Percentiles rank a stretch among this genome's conserved stretches.
Evolutionary conservation across 1,139 yeast species (phyloP).

Genomic region (Maudiozyma humilis): DNA sequence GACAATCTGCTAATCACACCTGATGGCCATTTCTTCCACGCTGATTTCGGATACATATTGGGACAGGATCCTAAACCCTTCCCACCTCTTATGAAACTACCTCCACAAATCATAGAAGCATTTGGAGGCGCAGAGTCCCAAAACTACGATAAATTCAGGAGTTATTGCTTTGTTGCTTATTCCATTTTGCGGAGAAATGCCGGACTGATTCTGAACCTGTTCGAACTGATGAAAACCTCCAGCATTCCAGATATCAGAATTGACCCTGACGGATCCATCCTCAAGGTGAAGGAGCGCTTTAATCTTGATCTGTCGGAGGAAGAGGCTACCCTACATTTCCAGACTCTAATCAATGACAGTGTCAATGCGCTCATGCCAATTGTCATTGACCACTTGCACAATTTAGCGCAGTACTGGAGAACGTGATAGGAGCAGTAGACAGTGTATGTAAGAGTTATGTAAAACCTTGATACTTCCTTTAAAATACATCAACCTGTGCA

Average conservation of each 20-base stretch:
- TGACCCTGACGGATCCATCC: slow-evolving; percentile 70
- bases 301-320: slow-evolving; percentile 90
- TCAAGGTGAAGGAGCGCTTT: slow-evolving; percentile 89
- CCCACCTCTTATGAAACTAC: slow-evolving; percentile 96
- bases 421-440: slow-evolving; percentile 46
- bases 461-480: neutral
- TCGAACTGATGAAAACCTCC: slow-evolving; percentile 90
- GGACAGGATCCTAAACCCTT: slow-evolving; percentile 98
- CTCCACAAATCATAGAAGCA: slow-evolving; percentile 93
- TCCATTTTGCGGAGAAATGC: slow-evolving; percentile 85
- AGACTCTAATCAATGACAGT: slow-evolving; percentile 83
- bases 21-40: slow-evolving; percentile 88
- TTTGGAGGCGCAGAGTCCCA: slow-evolving; percentile 90
- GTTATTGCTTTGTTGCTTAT: slow-evolving; percentile 91
- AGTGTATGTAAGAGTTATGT: neutral
- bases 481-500: too few species aligned
- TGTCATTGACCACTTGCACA: slow-evolving; percentile 89
- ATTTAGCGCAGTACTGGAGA: slow-evolving; percentile 95
- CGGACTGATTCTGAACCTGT: slow-evolving; percentile 77
- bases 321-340: slow-evolving; percentile 91
- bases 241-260: slow-evolving; percentile 79
- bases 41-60: slow-evolving; percentile 92
- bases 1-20: slow-evolving; percentile 72
- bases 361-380: slow-evolving; percentile 90
- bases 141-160: slow-evolving; percentile 77